Conservation (phyloP, 441 rosid species). For the Iberis amara region DNA sequence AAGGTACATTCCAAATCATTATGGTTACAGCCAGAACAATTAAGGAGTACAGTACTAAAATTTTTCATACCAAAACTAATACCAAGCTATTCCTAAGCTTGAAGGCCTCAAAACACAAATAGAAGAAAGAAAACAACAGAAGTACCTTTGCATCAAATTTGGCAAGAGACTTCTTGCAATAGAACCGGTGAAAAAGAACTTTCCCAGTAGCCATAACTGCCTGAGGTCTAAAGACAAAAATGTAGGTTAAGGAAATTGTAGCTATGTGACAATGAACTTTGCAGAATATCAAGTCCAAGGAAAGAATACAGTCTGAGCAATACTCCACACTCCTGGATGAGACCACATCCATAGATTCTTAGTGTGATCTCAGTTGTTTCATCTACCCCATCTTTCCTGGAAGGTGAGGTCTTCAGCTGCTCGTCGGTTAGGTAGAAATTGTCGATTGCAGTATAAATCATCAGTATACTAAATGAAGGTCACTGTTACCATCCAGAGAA, state of each 20-base stretch:
- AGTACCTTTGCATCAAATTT: slow-evolving; percentile 81
- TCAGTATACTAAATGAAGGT: slow-evolving; percentile 26
- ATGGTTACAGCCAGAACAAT: neutral
- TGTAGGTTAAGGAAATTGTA: neutral
- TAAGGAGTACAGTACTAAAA: neutral
- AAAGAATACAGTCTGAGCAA: slow-evolving; percentile 66
- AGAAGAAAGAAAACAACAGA: neutral
- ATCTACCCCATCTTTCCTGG: slow-evolving; percentile 84
- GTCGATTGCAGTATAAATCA: slow-evolving; percentile 90
- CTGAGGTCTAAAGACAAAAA: slow-evolving; percentile 53
- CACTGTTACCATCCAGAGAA: slow-evolving; percentile 12
- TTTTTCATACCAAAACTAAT: neutral
- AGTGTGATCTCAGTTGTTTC: slow-evolving; percentile 67
- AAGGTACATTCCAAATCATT: slow-evolving; percentile 10
- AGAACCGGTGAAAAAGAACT: slow-evolving; percentile 83
- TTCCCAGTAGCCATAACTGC: slow-evolving; percentile 98
- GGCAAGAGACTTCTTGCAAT: slow-evolving; percentile 88
- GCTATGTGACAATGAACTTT: neutral
- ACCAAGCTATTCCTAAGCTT: neutral
- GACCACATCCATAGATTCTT: slow-evolving; percentile 88
- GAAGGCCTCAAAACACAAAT: slow-evolving; percentile 2
- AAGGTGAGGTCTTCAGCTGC: slow-evolving; percentile 61
- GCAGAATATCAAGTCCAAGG: neutral
- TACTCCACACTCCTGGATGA: slow-evolving; percentile 87
- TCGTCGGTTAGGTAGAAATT: slow-evolving; percentile 80